These are phyloP conservation scores for Persicaria maculosa DNA, from an alignment of 148 eudicot species.

Conservation along the genomic window DNA sequence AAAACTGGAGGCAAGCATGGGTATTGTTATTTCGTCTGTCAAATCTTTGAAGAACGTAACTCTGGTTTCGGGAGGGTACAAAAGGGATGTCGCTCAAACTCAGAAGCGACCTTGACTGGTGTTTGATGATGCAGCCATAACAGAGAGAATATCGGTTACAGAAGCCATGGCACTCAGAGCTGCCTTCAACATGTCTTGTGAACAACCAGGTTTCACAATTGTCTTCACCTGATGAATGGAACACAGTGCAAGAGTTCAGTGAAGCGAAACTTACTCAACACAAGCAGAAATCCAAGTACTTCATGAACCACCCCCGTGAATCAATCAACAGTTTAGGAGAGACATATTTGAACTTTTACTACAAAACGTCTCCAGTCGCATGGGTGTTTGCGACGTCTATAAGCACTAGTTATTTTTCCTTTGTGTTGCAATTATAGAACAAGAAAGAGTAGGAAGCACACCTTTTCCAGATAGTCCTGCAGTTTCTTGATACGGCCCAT, in stretches of 20 bases:
- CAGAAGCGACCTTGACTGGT: slow-evolving; percentile 29
- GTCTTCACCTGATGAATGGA: slow-evolving; percentile 50
- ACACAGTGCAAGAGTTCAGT: neutral
- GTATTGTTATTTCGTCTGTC: neutral
- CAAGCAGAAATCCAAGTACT: neutral
- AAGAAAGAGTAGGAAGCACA: slow-evolving; percentile 10
- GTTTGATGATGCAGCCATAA: slow-evolving; percentile 58
- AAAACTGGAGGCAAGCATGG: neutral
- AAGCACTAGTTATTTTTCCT: neutral
- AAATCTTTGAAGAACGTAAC: neutral
- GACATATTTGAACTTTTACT: neutral
- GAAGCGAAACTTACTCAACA: neutral
- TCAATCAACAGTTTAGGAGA: too few species aligned
- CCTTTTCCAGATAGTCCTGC: slow-evolving; percentile 80
- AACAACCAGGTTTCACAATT: slow-evolving; percentile 89
- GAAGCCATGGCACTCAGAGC: slow-evolving; percentile 91
- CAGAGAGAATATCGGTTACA: slow-evolving; percentile 72
- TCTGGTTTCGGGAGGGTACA: neutral
- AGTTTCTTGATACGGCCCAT: slow-evolving; percentile 94
- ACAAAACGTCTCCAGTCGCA: neutral
- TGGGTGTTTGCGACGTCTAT: too few species aligned
- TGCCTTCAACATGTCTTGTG: slow-evolving; percentile 81
- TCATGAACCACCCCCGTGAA: too few species aligned
- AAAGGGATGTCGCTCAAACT: neutral
- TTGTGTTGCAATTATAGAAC: slow-evolving; percentile 36